These are phyloP conservation scores for Hawksworthiomyces lignivorus DNA, from an alignment of 2,329 filamentous ascomycete species.

Conservation along the genomic window DNA sequence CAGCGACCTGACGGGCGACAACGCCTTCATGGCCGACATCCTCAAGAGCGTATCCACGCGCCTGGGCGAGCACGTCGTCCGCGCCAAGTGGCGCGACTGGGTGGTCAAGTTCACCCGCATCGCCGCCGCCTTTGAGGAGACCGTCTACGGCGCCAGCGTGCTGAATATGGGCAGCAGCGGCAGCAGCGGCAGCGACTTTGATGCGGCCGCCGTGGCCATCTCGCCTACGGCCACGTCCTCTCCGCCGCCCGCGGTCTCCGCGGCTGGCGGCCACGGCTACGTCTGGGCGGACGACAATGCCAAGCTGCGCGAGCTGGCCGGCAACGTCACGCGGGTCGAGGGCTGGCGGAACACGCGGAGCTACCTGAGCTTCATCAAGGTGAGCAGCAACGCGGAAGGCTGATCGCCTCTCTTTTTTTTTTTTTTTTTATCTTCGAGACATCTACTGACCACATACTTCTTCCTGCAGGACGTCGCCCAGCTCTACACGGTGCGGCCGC, in stretches of 20 bases:
- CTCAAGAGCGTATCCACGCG: constrained; percentile 75
- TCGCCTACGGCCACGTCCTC: constrained; percentile 16
- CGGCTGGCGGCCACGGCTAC: constrained; percentile 76
- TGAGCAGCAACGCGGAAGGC: constrained; percentile 30
- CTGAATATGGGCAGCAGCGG: constrained; percentile 67
- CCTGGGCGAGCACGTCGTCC: constrained; percentile 81
- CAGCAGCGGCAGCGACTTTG: constrained; percentile 46
- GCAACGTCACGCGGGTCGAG: constrained; percentile 87
- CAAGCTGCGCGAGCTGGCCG: constrained; percentile 78
- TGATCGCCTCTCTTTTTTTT: constrained; percentile 16
- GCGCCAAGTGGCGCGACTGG: constrained; percentile 90
- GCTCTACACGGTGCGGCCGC: constrained; percentile 55
- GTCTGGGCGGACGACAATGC: constrained; percentile 83
- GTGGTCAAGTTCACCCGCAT: constrained; percentile 90
- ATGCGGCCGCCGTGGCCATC: constrained; percentile 26
- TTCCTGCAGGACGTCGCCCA: constrained; percentile 54
- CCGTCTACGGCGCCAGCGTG: constrained; percentile 86
- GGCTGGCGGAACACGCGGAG: constrained; percentile 93
- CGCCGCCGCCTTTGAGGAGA: constrained; percentile 89
- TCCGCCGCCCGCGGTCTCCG: constrained; percentile 16
- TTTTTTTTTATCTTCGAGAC: neutral
- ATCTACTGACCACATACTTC: too few species aligned
- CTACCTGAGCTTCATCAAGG: constrained; percentile 93
- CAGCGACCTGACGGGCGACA: constrained; percentile 73
- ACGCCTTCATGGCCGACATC: constrained; percentile 81